These are phyloP conservation scores for Acacia concinna DNA, from an alignment of 331 rosid genomes.

Conservation along the genomic window DNA sequence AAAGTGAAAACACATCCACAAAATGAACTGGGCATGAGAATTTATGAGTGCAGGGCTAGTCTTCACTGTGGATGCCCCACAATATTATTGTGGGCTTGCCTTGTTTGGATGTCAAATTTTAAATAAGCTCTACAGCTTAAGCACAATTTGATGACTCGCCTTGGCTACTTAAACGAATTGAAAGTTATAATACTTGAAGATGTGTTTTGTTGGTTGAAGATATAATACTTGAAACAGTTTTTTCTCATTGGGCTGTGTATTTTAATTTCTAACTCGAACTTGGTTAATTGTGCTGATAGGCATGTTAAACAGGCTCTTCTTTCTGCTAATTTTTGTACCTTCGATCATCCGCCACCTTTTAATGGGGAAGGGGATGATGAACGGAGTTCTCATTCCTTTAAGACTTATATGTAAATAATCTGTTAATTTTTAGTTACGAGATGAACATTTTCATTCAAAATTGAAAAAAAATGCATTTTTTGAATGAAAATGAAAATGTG, in stretches of 20 bases:
- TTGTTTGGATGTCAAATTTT: too few species aligned
- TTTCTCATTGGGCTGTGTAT: neutral
- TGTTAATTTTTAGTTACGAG: too few species aligned
- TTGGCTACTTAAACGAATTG: neutral
- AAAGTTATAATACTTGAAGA: neutral
- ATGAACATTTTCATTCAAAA: too few species aligned
- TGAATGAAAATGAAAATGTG: too few species aligned
- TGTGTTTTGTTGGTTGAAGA: neutral
- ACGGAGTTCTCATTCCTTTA: neutral
- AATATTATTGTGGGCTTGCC: too few species aligned
- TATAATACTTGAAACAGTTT: neutral
- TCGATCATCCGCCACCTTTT: too few species aligned
- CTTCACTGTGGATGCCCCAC: neutral
- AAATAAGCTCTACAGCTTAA: neutral
- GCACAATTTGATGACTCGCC: neutral
- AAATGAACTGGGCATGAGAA: conserved; percentile 22
- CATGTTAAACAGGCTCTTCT: neutral
- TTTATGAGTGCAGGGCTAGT: conserved; percentile 32
- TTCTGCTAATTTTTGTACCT: neutral
- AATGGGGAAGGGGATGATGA: neutral
- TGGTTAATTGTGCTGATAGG: neutral
- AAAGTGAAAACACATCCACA: neutral
- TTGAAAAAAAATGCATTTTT: too few species aligned
- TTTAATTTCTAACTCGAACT: neutral
- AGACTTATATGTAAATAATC: neutral